phyloP scores from a whole-genome alignment of 257 asterid genomes.

The Petunia axillaris region DNA sequence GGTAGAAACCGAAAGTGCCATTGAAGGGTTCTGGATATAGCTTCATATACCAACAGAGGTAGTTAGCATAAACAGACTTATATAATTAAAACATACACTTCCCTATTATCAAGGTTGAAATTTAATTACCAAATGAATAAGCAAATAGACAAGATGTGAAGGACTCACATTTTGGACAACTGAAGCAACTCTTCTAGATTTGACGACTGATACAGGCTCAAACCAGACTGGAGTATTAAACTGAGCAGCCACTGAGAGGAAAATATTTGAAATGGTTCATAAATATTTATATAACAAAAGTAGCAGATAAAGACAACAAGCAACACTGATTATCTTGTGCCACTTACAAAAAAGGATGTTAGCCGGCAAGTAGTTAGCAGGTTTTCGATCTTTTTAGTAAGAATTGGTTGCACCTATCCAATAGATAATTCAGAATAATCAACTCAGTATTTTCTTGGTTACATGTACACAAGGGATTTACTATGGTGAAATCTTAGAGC shows the following conservation, averaged over 20 bases:
- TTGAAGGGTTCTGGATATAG: conserved; percentile 4
- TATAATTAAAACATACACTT: background rate
- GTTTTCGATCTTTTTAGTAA: background rate
- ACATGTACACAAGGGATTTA: background rate
- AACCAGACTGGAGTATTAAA: conserved; percentile 77
- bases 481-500: background rate
- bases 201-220: conserved; percentile 92
- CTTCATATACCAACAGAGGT: background rate
- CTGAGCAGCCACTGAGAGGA: conserved; percentile 75
- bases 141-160: conserved; percentile 20
- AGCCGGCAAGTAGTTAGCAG: background rate
- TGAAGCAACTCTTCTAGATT: conserved; percentile 79
- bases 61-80: background rate
- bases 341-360: background rate
- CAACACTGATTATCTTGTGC: background rate
- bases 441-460: background rate
- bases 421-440: background rate
- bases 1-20: background rate
- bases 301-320: conserved; percentile 20
- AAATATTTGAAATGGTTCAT: conserved; percentile 31
- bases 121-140: background rate
- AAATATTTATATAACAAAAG: conserved; percentile 22
- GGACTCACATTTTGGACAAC: conserved; percentile 72
- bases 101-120: background rate
- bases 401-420: background rate